phyloP scores from a whole-genome alignment of 106 monocot genomes.

The Acorus calamus region DNA sequence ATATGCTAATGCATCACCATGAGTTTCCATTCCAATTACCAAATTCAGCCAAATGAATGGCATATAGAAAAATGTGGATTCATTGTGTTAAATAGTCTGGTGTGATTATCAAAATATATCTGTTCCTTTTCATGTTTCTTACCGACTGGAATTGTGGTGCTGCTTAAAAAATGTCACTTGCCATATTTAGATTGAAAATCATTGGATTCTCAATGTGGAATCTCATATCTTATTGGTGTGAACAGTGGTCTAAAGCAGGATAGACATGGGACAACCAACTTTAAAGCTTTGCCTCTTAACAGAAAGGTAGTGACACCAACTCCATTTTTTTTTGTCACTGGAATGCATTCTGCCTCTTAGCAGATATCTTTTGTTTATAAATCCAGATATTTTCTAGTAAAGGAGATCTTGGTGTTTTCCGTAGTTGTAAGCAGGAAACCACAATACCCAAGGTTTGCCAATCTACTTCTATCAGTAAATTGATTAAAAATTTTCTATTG shows the following conservation, averaged over 20 bases:
- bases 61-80: no score
- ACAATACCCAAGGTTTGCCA: conserved; percentile 33
- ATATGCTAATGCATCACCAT: no score
- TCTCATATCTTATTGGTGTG: not conserved
- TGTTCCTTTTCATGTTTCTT: not conserved
- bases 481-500: not conserved
- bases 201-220: no score
- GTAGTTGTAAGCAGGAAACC: conserved; percentile 21
- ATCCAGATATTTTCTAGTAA: conserved; percentile 41
- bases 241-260: conserved; percentile 6
- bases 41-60: no score
- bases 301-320: conserved; percentile 19
- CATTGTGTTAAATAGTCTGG: no score
- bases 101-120: not conserved
- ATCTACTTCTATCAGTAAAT: not conserved
- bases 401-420: conserved; percentile 25
- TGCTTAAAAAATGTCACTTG: no score
- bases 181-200: no score
- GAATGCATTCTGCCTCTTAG: not conserved
- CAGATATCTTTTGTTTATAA: not conserved
- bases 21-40: no score
- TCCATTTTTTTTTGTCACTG: not conserved
- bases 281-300: conserved; percentile 27
- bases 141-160: not conserved
- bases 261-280: conserved; percentile 10